Evolutionary conservation across 192 early-diverging fungal species (phyloP), one percentile per base, ranked within the genome.

Genomic region (Coemansia aciculifera): DNA sequence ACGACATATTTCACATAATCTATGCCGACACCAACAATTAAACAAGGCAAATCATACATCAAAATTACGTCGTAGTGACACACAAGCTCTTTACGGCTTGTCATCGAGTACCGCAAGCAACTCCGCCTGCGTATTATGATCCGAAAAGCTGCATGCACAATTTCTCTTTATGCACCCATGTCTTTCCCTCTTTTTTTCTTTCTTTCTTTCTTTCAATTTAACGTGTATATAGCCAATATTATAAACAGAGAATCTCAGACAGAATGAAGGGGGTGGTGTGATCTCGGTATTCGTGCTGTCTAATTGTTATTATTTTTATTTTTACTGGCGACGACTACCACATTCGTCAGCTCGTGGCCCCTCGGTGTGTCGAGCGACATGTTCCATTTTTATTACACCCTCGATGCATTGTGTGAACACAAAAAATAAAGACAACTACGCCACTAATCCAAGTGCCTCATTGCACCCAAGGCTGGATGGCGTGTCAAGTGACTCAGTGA

Each of bases 361-460:
- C 27, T 54, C 51, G 12, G 27, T 29, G 51, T 29, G 51, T 5
- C 24, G 27, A 31, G 27, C 51, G 13, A 31, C 24, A 15, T 54
- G 23, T 3, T 31, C 4, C 27, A 54, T 21, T 19, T 48, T 17
- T 21, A 21, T n/a, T 48, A 17, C 46, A 19, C 51, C 51, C 27
- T 54, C 24, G 24, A 54, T 31, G 4, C 27, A 29, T 29, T 52
- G 49, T 54, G 51, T 15, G 15, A 15, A 24, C 51, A 54, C 24
- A 29, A 29, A 51, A 10, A 24, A 15, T 24, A 29, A 21, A 21
- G 19, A 19, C 51, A 12, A 13, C 27, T 27, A 31, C 51, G 51
- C 51, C 51, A 54, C 51, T 29, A 54, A 54, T 54, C 51, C 51
- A 15, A 54, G 51, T 31, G 51, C 51, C 51, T 31, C 51, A 54